phyloP scores from a whole-genome alignment of 1,284 basidiomycete genomes.

The Leccinum angustisporum region DNA sequence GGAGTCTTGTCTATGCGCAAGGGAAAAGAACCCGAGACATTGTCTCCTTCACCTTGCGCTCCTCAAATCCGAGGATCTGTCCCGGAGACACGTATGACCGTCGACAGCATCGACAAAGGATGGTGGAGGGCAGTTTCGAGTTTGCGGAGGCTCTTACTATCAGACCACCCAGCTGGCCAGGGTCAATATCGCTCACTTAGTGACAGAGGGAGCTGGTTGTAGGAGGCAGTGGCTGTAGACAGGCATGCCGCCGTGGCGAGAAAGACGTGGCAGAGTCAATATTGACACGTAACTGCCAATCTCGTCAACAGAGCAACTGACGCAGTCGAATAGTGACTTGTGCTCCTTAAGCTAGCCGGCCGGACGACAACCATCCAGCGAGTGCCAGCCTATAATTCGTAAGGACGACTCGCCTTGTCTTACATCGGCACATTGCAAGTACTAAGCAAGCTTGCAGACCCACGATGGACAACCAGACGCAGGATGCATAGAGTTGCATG shows the following conservation, averaged over 20 bases:
- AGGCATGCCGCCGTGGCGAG: background rate
- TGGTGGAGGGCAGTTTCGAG: background rate
- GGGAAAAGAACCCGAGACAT: background rate
- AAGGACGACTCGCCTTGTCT: background rate
- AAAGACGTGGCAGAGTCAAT: background rate
- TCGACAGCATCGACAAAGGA: background rate
- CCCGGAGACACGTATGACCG: background rate
- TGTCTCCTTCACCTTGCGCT: background rate
- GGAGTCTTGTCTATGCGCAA: background rate
- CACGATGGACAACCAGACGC: background rate
- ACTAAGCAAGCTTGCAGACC: background rate
- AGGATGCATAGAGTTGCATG: background rate
- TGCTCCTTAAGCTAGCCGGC: background rate
- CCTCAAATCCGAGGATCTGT: background rate
- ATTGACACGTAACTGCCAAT: background rate
- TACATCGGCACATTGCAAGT: background rate
- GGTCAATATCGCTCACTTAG: background rate
- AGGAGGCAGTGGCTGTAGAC: background rate
- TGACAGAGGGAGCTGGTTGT: background rate
- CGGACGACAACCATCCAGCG: background rate
- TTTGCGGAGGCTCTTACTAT: background rate
- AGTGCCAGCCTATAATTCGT: background rate
- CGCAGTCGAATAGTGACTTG: background rate
- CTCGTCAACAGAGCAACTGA: background rate
- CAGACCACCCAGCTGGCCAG: background rate